phyloP scores from a whole-genome alignment of 495 filamentous ascomycete genomes.

The Aspergillus carlsbadensis region DNA sequence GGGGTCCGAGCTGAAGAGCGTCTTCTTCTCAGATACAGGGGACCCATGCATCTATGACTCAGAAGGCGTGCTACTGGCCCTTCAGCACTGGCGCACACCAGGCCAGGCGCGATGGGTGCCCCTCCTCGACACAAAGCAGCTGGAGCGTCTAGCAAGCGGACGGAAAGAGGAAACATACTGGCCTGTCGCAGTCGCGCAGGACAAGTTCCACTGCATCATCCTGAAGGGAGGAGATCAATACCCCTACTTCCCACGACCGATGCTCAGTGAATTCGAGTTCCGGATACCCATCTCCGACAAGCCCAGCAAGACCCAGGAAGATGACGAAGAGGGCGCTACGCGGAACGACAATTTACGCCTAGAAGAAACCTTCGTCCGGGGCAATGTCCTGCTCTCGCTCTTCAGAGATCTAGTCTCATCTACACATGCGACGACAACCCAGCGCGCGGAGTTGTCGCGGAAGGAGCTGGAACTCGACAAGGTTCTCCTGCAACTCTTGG shows the following conservation, averaged over 20 bases:
- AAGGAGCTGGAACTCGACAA: conserved; percentile 84
- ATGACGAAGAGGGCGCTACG: conserved; percentile 35
- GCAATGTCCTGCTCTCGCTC: conserved; percentile 66
- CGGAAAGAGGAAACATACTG: conserved; percentile 89
- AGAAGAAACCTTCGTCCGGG: conserved; percentile 79
- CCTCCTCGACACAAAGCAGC: conserved; percentile 79
- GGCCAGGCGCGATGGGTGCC: conserved; percentile 90
- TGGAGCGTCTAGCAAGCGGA: conserved; percentile 78
- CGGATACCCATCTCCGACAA: conserved; percentile 70
- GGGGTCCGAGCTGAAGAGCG: conserved; percentile 66
- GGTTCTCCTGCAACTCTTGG: conserved; percentile 83
- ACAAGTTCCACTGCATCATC: conserved; percentile 97
- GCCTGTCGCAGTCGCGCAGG: conserved; percentile 88
- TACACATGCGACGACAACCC: conserved; percentile 56
- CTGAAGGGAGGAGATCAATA: conserved; percentile 92
- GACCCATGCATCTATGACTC: conserved; percentile 95
- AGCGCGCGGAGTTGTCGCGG: conserved; percentile 66
- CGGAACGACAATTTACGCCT: conserved; percentile 48
- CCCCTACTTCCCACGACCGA: conserved; percentile 90
- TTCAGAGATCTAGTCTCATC: conserved; percentile 64
- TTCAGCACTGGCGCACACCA: conserved; percentile 85
- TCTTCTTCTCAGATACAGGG: conserved; percentile 89
- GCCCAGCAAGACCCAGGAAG: conserved; percentile 32
- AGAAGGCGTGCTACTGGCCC: conserved; percentile 78
- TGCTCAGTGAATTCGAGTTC: conserved; percentile 94